These are phyloP conservation scores for Canavalia gladiata DNA, from an alignment of 306 rosid genomes.

Conservation along the genomic window DNA sequence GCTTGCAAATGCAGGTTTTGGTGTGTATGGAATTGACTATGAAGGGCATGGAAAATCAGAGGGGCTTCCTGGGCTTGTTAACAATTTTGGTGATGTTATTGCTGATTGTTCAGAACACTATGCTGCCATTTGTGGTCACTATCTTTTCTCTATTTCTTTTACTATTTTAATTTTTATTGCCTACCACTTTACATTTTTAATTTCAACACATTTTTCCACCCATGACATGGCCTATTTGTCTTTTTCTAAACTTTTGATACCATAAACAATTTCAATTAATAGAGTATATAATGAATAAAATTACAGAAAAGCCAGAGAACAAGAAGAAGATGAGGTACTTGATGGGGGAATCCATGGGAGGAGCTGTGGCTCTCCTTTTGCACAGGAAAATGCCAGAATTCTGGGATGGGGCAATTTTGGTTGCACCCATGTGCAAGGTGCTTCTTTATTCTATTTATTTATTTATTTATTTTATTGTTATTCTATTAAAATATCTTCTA, in stretches of 20 bases:
- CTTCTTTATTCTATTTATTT: background rate
- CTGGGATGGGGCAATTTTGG: conserved; percentile 97
- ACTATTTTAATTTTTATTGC: background rate
- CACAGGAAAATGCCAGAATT: conserved; percentile 68
- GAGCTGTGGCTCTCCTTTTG: conserved; percentile 79
- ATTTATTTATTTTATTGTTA: background rate
- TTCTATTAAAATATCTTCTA: conserved; percentile 14
- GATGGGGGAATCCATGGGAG: conserved; percentile 98
- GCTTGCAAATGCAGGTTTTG: conserved; percentile 76
- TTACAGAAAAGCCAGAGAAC: conserved; percentile 68
- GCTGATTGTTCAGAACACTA: conserved; percentile 67
- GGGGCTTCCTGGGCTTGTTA: conserved; percentile 70
- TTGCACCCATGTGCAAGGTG: conserved; percentile 99
- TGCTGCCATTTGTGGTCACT: conserved; percentile 67
- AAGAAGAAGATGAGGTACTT: conserved; percentile 70
- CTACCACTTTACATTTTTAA: background rate
- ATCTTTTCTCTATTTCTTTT: background rate
- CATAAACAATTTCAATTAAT: background rate
- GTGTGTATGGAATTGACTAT: conserved; percentile 81
- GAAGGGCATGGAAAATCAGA: conserved; percentile 98
- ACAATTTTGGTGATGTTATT: conserved; percentile 61
- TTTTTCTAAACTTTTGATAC: background rate
- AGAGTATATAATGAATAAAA: background rate
- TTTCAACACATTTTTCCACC: background rate
- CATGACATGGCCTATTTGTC: background rate